Evolutionary conservation across 768 basidiomycete species (phyloP).

Genomic region (Kondoa subrosea): DNA sequence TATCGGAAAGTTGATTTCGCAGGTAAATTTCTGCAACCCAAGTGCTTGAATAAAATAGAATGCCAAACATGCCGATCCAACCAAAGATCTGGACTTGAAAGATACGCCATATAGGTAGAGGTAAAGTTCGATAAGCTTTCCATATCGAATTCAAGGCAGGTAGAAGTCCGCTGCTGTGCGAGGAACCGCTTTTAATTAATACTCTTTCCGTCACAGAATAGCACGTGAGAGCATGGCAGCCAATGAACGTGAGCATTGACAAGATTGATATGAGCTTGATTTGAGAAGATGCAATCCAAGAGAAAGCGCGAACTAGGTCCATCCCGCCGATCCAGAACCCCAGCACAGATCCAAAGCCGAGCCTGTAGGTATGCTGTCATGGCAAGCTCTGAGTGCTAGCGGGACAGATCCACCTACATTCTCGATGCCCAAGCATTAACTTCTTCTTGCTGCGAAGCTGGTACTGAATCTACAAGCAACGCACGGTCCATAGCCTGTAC

Average conservation of each 20-base stretch:
- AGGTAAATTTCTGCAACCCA: conserved; percentile 23
- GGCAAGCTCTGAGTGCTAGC: background rate
- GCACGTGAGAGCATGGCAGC: conserved; percentile 78
- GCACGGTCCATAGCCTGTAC: conserved; percentile 37
- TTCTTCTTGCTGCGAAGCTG: conserved; percentile 68
- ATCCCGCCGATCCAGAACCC: conserved; percentile 13
- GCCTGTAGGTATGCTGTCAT: conserved; percentile 74
- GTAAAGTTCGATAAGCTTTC: conserved; percentile 16
- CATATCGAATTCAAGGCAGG: conserved; percentile 34
- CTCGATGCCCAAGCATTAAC: conserved; percentile 54
- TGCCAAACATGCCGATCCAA: conserved; percentile 24
- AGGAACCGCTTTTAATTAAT: conserved; percentile 5
- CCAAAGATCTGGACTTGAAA: conserved; percentile 28
- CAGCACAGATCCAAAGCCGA: conserved; percentile 37
- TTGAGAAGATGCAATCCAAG: conserved; percentile 59
- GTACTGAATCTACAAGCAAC: conserved; percentile 78
- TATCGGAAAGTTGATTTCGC: conserved; percentile 15
- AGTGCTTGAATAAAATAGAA: conserved; percentile 20
- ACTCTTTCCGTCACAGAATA: conserved; percentile 16
- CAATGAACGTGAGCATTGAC: conserved; percentile 57
- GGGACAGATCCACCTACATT: background rate
- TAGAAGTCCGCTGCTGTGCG: background rate
- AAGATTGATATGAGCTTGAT: conserved; percentile 92
- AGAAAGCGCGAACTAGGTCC: conserved; percentile 63
- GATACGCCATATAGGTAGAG: conserved; percentile 23